Evolutionary conservation across 768 basidiomycete species (phyloP), one percentile per base, ranked within the genome.

Genomic region (Lactarius hengduanensis): DNA sequence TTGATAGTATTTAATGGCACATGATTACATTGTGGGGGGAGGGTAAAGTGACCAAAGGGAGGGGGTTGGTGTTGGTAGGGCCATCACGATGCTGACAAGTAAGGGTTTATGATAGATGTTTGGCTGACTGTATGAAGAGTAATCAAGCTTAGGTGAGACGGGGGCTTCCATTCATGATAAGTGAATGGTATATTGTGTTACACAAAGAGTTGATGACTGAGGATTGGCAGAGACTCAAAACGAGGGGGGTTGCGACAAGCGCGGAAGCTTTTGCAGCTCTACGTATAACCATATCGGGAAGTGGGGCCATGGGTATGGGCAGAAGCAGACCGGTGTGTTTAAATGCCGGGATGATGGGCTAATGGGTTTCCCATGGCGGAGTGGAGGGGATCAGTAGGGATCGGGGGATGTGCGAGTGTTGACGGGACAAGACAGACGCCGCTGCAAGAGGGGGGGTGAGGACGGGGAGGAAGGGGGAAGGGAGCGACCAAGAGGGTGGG

Each of bases 161-260:
- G 38, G 8, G 1, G 58, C 66, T 67, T 67, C 66, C 66, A 67
- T 67, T 67, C 56, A 66, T 62, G 67, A 15, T 13, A 59, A 34
- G 61, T 43, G 64, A 67, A 62, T 50, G 66, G 67, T 56, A 58
- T 61, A 61, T 30, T 57, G 65, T 15, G 47, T 50, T 30, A 57
- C 56, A 62, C 18, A 53, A 38, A 67, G 11, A 59, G 58, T 53
- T 56, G 62, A 67, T 67, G 66, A 59, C 66, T 55, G 61, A 62
- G 57, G 67, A 57, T 68, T 60, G 60, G 62, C 61, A 62, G 65
- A 65, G 56, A 59, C 47, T 58, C 59, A 54, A 68, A 60, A 59
- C 43, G 67, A 50, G 63, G 62, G 36, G 63, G 32, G 36, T 32
- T 69, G 69, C 69, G 67, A 70, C 67, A 70, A 69, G 69, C 59